Percentiles rank a stretch among this genome's conserved stretches.
Evolutionary conservation across 2,329 filamentous ascomycete species (phyloP).

Genomic region (Hirsutella minnesotensis): DNA sequence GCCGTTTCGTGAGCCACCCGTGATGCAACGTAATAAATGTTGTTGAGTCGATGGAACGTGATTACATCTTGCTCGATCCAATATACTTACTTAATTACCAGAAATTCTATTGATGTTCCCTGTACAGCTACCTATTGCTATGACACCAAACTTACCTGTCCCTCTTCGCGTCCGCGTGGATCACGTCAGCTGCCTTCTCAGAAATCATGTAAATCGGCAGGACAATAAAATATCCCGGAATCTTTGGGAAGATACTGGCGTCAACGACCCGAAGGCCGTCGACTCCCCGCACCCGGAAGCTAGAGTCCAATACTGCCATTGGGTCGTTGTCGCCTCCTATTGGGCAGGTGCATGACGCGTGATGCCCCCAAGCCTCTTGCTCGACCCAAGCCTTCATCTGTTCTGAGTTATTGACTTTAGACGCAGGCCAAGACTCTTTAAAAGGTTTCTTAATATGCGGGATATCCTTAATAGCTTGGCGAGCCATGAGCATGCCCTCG

Average conservation of each 20-base stretch:
- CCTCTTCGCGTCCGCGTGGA: background rate
- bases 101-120: no score
- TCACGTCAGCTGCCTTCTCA: constrained; percentile 37
- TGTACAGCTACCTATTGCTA: no score
- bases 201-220: constrained; percentile 40
- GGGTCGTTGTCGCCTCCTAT: constrained; percentile 42
- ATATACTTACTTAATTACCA: no score
- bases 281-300: constrained; percentile 43
- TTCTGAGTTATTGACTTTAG: constrained; percentile 23
- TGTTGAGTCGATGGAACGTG: no score
- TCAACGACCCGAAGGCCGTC: constrained; percentile 47
- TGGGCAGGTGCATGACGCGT: constrained; percentile 41
- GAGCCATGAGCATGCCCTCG: constrained; percentile 41
- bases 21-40: no score
- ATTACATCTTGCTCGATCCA: no score
- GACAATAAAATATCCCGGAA: constrained; percentile 34
- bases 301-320: constrained; percentile 41
- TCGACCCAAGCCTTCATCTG: constrained; percentile 33
- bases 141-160: no score
- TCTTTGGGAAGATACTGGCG: constrained; percentile 40
- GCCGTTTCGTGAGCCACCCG: no score
- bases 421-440: constrained; percentile 18
- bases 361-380: constrained; percentile 42
- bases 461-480: constrained; percentile 23
- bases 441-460: constrained; percentile 1